phyloP scores from a whole-genome alignment of 306 rosid genomes.

The Cucurbita maxima region DNA sequence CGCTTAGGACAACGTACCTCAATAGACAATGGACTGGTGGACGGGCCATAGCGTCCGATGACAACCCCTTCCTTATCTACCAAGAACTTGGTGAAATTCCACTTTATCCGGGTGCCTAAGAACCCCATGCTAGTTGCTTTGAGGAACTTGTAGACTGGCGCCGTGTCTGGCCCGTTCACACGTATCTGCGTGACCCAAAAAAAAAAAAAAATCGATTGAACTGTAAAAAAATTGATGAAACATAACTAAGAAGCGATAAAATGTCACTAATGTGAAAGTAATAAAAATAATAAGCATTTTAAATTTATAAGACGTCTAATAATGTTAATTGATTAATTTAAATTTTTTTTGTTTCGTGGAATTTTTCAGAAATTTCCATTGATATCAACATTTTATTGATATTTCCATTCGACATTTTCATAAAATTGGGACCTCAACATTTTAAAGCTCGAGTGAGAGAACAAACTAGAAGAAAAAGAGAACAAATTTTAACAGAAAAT shows the following conservation, averaged over 20 bases:
- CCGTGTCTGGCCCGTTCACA: conserved; percentile 54
- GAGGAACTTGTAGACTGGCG: conserved; percentile 56
- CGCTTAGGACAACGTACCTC: conserved; percentile 30
- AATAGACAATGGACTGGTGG: conserved; percentile 46
- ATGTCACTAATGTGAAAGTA: no score
- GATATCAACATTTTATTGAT: no score
- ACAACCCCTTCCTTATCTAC: conserved; percentile 53
- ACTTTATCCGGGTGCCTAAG: conserved; percentile 57
- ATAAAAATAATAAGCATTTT: no score
- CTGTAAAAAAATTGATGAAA: no score
- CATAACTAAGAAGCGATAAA: no score
- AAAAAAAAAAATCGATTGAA: background rate
- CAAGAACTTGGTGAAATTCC: conserved; percentile 96
- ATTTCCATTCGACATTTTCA: no score
- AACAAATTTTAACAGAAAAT: background rate
- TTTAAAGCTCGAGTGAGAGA: background rate
- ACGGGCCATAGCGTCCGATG: conserved; percentile 50
- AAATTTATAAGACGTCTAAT: no score
- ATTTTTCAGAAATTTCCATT: no score
- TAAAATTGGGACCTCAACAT: no score
- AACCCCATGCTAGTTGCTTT: conserved; percentile 53
- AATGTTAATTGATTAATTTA: no score
- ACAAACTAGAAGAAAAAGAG: background rate
- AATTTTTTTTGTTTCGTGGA: no score
- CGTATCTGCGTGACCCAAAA: conserved; percentile 30